Evolutionary conservation across 2,329 filamentous ascomycete species (phyloP).

Genomic region (Aspergillus pseudoterreus): DNA sequence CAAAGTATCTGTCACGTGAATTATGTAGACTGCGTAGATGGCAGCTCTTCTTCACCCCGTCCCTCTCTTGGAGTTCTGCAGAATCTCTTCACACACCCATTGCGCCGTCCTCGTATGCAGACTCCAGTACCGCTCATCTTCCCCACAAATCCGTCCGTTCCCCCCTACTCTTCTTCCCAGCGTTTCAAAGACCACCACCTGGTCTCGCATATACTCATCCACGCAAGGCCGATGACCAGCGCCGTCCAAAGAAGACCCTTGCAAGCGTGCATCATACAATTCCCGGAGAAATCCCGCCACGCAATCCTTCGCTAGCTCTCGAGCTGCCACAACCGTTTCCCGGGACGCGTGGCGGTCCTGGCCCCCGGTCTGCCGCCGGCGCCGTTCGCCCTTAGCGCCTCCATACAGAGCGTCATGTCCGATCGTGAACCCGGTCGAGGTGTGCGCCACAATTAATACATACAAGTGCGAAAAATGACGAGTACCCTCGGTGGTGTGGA

Average conservation of each 20-base stretch:
- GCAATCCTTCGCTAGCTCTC: constrained; percentile 42
- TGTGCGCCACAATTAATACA: constrained; percentile 54
- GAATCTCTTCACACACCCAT: constrained; percentile 42
- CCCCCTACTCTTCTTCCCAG: constrained; percentile 36
- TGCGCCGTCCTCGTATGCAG: constrained; percentile 42
- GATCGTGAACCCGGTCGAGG: constrained; percentile 45
- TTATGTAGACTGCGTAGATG: too few relatives aligned
- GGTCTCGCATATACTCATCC: constrained; percentile 56
- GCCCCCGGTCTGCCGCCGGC: constrained; percentile 5
- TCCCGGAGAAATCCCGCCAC: constrained; percentile 45
- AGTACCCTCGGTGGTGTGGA: constrained; percentile 41
- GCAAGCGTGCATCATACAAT: constrained; percentile 34
- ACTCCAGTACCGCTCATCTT: constrained; percentile 32
- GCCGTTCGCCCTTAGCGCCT: constrained; percentile 15
- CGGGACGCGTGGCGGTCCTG: not conserved
- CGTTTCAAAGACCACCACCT: constrained; percentile 58
- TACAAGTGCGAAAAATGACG: constrained; percentile 47
- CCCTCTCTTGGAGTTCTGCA: constrained; percentile 16
- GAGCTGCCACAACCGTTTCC: constrained; percentile 20
- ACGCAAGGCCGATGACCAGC: constrained; percentile 40
- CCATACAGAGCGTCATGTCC: constrained; percentile 51
- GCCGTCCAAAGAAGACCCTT: not conserved
- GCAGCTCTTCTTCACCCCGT: not conserved
- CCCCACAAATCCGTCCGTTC: constrained; percentile 13
- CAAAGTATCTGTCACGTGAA: too few relatives aligned